Evolutionary conservation across 495 filamentous ascomycete species (phyloP).

Genomic region (Tuber borchii): DNA sequence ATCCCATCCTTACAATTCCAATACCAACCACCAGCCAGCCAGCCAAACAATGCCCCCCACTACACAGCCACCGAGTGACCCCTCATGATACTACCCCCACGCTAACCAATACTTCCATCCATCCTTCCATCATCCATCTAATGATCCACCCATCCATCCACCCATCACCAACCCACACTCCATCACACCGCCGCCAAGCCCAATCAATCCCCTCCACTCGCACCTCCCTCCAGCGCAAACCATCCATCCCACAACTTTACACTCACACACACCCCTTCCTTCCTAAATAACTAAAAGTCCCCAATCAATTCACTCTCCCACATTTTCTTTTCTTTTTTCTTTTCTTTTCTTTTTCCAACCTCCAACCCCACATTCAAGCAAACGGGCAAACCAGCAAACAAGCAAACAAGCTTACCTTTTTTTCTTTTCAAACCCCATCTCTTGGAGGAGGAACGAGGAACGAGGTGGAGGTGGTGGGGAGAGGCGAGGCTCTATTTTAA

Average conservation of each 20-base stretch:
- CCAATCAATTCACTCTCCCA: too few species aligned
- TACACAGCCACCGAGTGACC: background rate
- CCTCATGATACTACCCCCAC: background rate
- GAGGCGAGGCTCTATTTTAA: too few species aligned
- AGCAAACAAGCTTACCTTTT: background rate
- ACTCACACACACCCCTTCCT: too few species aligned
- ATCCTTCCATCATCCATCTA: background rate
- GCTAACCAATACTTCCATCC: background rate
- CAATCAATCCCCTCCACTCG: too few species aligned
- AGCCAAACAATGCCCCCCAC: background rate
- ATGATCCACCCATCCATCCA: background rate
- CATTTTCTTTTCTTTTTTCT: too few species aligned
- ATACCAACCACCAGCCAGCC: background rate
- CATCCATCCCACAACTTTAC: too few species aligned
- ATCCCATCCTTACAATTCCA: background rate
- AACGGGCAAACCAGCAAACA: background rate
- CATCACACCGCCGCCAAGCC: too few species aligned
- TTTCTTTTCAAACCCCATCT: background rate
- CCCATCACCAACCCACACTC: background rate
- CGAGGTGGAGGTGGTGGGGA: too few species aligned
- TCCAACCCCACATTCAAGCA: background rate
- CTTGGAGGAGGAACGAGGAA: too few species aligned
- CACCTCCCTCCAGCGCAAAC: too few species aligned
- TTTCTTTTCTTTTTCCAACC: background rate
- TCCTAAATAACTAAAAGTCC: too few species aligned